These are phyloP conservation scores for Sphaerulina vaccinii DNA, from an alignment of 2,329 filamentous ascomycete species.

Conservation along the genomic window DNA sequence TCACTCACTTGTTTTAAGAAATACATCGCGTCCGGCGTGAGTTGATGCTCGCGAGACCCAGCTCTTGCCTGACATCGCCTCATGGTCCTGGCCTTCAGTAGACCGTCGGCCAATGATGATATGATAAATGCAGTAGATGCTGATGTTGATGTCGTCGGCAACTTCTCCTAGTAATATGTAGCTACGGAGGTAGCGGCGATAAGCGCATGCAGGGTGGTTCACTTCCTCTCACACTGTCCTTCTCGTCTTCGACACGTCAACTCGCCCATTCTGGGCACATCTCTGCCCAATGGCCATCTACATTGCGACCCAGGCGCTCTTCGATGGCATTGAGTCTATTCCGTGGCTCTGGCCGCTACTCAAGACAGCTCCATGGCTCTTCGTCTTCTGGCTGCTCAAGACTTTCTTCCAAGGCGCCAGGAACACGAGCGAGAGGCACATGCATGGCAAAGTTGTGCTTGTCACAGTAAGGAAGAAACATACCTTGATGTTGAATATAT, in stretches of 20 bases:
- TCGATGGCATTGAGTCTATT: conserved; percentile 55
- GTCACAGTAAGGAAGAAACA: conserved; percentile 68
- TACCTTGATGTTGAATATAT: background rate
- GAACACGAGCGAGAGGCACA: conserved; percentile 74
- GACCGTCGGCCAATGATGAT: too few species aligned
- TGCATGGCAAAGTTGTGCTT: conserved; percentile 93
- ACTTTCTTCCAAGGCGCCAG: conserved; percentile 71
- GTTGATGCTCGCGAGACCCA: too few species aligned
- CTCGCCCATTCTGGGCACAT: conserved; percentile 4
- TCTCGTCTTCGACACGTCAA: background rate
- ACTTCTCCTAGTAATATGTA: background rate
- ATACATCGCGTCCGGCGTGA: too few species aligned
- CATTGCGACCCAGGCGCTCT: conserved; percentile 54
- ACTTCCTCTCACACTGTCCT: background rate
- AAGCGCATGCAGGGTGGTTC: background rate
- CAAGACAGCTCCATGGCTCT: conserved; percentile 53
- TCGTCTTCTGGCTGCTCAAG: conserved; percentile 62
- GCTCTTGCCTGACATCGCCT: too few species aligned
- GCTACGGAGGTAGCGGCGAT: background rate
- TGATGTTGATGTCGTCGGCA: background rate
- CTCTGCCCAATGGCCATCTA: conserved; percentile 59
- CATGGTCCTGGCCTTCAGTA: too few species aligned
- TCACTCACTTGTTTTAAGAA: too few species aligned
- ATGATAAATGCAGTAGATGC: too few species aligned
- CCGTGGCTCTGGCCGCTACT: conserved; percentile 41